Evolutionary conservation across 2,329 filamentous ascomycete species (phyloP), one percentile per base, ranked within the genome.

Genomic region (Aspergillus pseudoviridinutans): DNA sequence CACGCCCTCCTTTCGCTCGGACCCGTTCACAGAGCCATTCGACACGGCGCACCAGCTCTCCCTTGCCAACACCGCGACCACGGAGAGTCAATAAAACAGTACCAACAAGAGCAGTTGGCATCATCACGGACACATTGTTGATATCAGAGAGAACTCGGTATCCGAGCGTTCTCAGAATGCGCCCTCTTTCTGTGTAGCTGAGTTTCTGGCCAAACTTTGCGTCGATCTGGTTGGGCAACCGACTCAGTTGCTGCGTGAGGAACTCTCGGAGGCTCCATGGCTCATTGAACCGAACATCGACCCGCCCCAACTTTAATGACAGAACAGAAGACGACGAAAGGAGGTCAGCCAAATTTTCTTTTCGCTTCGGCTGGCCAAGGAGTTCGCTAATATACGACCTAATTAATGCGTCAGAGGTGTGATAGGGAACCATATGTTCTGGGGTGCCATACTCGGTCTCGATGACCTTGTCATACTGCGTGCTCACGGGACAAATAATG

Each of bases 391-490:
- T 93, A 69, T 99, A 99, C 4, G 92, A 94, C 63, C 80, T 82
- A 54, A 4, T 55, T 2, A n/a, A 2, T 49, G 60, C 35, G 50
- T 61, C 46, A 69, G 62, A 17, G 27, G 1, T 51, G n/a, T n/a
- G 3, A 14, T 4, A 10, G 24, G 12, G 20, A 7, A 20, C n/a
- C 32, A 38, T 10, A 22, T 12, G 25, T 9, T 9, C 22, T 6
- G 8, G 47, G 28, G 46, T 22, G 46, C 55, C 76, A 60, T 71
- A 79, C 74, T 96, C 92, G 0, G 95, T 96, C 74, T 99, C 94
- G 58, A 99, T 95, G 56, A 99, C 94, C 71, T 97, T 99, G 80
- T 99, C 94, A 71, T 99, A 99, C 71, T 99, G 94, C 0, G 92
- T 97, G 73, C 90, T 95, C 49, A 99, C 94, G 0, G 94, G 94